These are phyloP conservation scores for Tolypocladium amazonense DNA, from an alignment of 2,329 filamentous ascomycete genomes.

Conservation along the genomic window DNA sequence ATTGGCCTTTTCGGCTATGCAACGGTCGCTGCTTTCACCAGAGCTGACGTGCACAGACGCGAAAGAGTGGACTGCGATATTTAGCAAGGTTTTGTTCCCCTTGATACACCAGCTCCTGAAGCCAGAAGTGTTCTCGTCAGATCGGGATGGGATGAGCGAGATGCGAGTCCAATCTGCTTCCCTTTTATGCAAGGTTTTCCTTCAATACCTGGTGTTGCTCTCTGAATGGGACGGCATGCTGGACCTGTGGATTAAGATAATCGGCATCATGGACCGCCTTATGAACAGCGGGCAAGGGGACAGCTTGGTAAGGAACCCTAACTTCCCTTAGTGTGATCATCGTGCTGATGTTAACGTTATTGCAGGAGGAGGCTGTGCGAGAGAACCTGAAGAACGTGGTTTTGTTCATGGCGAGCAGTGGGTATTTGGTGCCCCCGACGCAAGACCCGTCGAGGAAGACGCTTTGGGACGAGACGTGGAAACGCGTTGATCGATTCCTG, in stretches of 20 bases:
- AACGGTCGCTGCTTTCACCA: constrained; percentile 75
- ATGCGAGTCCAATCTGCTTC: constrained; percentile 87
- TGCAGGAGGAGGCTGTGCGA: constrained; percentile 82
- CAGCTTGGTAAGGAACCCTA: constrained; percentile 54
- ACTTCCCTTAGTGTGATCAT: not conserved
- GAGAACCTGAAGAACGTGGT: constrained; percentile 95
- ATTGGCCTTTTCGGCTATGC: constrained; percentile 75
- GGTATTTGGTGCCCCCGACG: constrained; percentile 65
- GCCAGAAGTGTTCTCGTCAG: constrained; percentile 86
- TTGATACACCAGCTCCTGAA: constrained; percentile 80
- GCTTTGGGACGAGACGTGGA: constrained; percentile 54
- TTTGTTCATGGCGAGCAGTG: constrained; percentile 86
- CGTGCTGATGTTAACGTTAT: constrained; percentile 3
- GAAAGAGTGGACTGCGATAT: constrained; percentile 90
- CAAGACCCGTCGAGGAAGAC: constrained; percentile 43
- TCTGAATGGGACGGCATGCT: constrained; percentile 82
- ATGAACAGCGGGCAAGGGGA: constrained; percentile 94
- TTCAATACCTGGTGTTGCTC: constrained; percentile 82
- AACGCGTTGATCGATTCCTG: constrained; percentile 54
- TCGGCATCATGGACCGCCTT: constrained; percentile 89
- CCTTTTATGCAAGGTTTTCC: constrained; percentile 85
- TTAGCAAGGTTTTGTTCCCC: constrained; percentile 86
- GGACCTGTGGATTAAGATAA: constrained; percentile 82
- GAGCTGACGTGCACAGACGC: constrained; percentile 76
- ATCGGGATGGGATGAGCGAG: constrained; percentile 89